phyloP scores from a whole-genome alignment of 2,329 filamentous ascomycete genomes.

The Cercospora zeae-maydis region DNA sequence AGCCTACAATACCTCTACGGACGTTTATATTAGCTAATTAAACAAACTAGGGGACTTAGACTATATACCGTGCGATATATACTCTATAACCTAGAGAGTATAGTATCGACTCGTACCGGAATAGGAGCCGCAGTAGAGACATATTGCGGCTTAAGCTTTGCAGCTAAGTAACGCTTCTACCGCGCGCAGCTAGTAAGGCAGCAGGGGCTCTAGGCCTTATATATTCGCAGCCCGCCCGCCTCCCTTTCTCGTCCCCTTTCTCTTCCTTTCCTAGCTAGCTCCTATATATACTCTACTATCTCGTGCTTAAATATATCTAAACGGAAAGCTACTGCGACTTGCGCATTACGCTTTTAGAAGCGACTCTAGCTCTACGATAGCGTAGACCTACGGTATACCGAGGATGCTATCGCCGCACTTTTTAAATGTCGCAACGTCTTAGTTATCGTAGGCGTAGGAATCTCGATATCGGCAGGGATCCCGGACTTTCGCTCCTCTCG shows the following conservation, averaged over 20 bases:
- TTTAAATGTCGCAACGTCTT: neutral
- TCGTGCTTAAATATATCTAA: neutral
- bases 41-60: neutral
- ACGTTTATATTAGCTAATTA: neutral
- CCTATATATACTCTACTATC: neutral
- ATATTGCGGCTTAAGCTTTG: neutral
- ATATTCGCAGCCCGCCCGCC: neutral
- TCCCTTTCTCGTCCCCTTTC: neutral
- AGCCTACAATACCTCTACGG: neutral
- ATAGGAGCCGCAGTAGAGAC: neutral
- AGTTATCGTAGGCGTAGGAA: too few relatives aligned
- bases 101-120: neutral
- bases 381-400: neutral
- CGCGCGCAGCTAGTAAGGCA: neutral
- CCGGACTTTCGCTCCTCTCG: conserved; percentile 78
- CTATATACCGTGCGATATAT: neutral
- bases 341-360: neutral
- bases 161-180: neutral
- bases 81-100: neutral
- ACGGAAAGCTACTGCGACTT: neutral
- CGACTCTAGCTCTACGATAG: neutral
- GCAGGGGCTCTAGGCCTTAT: neutral
- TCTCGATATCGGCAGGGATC: conserved; percentile 68
- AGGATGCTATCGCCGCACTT: neutral
- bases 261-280: neutral